Evolutionary conservation across 108 stramenopile species (phyloP).

Genomic region (Ochromonas danica): DNA sequence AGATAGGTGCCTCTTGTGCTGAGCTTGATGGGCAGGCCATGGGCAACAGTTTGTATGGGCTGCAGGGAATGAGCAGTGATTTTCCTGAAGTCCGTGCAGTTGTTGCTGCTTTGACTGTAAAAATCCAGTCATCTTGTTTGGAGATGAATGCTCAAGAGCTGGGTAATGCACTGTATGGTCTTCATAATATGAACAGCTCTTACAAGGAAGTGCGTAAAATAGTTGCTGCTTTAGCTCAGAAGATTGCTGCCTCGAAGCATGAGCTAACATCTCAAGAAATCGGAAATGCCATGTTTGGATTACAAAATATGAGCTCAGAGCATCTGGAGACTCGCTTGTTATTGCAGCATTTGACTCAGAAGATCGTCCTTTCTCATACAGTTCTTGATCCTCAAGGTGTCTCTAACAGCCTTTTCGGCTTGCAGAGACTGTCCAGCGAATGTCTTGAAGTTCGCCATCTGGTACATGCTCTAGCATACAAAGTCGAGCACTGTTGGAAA

Average conservation of each 20-base stretch:
- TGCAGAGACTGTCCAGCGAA: constrained; percentile 31
- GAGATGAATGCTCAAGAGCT: constrained; percentile 26
- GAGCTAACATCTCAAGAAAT: constrained; percentile 19
- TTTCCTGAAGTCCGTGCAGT: constrained; percentile 10
- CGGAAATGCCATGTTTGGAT: constrained; percentile 25
- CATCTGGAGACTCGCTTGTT: background rate
- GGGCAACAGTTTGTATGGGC: constrained; percentile 22
- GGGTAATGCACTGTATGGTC: constrained; percentile 30
- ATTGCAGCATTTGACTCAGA: background rate
- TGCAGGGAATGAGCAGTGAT: constrained; percentile 34
- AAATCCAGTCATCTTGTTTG: background rate
- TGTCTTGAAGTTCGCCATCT: constrained; percentile 11
- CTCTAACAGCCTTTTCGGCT: constrained; percentile 18
- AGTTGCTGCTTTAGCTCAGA: background rate
- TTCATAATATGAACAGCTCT: constrained; percentile 31
- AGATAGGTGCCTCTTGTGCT: background rate
- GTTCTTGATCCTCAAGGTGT: constrained; percentile 28
- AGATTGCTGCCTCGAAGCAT: background rate
- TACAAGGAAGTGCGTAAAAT: constrained; percentile 1
- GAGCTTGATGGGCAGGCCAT: constrained; percentile 27
- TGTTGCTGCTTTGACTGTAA: background rate
- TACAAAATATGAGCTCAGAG: constrained; percentile 18
- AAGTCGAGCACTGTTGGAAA: constrained; percentile 10
- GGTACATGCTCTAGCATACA: background rate
- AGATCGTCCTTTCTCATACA: constrained; percentile 3